Evolutionary conservation across 140 eudicot genomes (phyloP).

Genomic region (Stevia rebaudiana): DNA sequence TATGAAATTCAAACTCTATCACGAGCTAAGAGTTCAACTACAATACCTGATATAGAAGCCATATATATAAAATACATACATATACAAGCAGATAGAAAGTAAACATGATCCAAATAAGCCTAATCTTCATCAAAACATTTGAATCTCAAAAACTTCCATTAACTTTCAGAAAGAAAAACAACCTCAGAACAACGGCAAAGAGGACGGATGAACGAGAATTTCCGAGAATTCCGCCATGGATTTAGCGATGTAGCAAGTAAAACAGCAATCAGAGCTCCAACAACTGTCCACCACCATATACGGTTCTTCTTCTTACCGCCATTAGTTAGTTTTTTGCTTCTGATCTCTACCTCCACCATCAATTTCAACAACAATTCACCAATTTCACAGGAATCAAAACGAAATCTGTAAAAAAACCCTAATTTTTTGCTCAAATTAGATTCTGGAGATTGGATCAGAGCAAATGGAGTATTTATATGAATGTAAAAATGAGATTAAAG

Average conservation of each 20-base stretch:
- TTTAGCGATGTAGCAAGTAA: constrained; percentile 42
- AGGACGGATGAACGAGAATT: constrained; percentile 35
- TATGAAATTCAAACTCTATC: background rate
- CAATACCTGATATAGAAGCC: background rate
- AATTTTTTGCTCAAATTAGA: background rate
- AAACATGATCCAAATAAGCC: background rate
- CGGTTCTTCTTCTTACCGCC: constrained; percentile 21
- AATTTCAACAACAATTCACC: constrained; percentile 8
- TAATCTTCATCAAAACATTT: constrained; percentile 9
- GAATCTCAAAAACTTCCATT: constrained; percentile 2
- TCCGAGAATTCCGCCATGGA: constrained; percentile 30
- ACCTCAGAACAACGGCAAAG: constrained; percentile 72
- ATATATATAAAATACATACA: background rate
- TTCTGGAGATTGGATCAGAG: background rate
- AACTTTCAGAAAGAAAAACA: background rate
- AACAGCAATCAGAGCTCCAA: constrained; percentile 52
- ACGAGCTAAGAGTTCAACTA: background rate
- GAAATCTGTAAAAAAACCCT: constrained; percentile 22
- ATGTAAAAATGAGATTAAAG: background rate
- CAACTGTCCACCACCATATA: constrained; percentile 33
- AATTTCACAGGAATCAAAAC: background rate
- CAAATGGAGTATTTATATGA: background rate
- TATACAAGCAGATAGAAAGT: background rate
- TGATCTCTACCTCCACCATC: constrained; percentile 66
- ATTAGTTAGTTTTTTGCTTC: constrained; percentile 18